A percentile compares a stretch with the other conserved stretches of the same genome.
phyloP scores from a whole-genome alignment of 208 protist species.

The Crithidia brevicula region DNA sequence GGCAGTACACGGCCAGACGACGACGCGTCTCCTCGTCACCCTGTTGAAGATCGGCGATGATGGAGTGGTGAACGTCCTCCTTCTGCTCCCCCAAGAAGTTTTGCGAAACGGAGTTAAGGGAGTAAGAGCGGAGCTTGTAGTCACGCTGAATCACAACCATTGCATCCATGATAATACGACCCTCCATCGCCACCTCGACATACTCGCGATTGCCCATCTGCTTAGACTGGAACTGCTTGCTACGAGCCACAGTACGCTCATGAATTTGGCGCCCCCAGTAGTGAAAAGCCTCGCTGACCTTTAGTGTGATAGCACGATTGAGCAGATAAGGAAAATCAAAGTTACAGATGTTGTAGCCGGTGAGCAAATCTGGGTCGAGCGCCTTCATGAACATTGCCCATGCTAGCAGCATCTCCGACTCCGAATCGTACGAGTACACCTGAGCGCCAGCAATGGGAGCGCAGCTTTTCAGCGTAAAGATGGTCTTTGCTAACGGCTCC shows the following conservation, averaged over 20 bases:
- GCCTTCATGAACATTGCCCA: constrained; percentile 88
- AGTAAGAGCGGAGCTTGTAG: constrained; percentile 99
- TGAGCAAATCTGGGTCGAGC: constrained; percentile 96
- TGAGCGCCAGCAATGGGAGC: constrained; percentile 95
- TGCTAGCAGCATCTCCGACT: constrained; percentile 94
- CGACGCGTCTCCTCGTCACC: constrained; percentile 97
- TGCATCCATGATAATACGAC: constrained; percentile 97
- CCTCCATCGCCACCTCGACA: constrained; percentile 97
- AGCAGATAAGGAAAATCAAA: constrained; percentile 99
- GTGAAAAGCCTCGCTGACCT: constrained; percentile 88
- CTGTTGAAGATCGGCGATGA: constrained; percentile 97
- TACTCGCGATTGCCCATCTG: constrained; percentile 98
- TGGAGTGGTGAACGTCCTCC: constrained; percentile 99
- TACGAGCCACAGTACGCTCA: constrained; percentile 89
- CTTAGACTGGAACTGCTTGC: constrained; percentile 97
- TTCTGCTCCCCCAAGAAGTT: constrained; percentile 99
- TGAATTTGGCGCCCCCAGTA: constrained; percentile 92
- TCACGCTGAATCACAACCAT: constrained; percentile 97
- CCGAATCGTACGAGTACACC: constrained; percentile 94
- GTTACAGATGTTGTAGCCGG: constrained; percentile 99
- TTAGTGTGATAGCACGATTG: constrained; percentile 92
- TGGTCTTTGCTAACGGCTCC: constrained; percentile 67
- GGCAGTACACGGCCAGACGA: constrained; percentile 98
- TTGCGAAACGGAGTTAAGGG: constrained; percentile 98
- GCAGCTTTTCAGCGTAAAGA: constrained; percentile 96